phyloP scores from a whole-genome alignment of 2,329 filamentous ascomycete species.

The Aureobasidium sp. region DNA sequence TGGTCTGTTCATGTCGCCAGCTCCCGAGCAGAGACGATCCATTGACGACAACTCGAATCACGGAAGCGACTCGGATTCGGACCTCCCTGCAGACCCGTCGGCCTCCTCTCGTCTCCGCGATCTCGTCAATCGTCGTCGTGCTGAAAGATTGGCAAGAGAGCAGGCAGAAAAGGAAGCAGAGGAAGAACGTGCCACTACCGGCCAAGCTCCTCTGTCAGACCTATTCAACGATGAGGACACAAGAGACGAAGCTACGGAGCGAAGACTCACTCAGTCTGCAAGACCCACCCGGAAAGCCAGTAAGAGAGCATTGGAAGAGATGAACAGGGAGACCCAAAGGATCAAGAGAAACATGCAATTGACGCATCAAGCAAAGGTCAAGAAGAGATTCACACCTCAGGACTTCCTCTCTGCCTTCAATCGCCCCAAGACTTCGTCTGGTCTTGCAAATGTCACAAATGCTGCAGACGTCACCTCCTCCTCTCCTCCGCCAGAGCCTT shows the following conservation, averaged over 20 bases:
- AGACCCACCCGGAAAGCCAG: constrained; percentile 77
- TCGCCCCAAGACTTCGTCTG: constrained; percentile 12
- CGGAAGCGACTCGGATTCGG: constrained; percentile 21
- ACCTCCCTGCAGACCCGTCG: constrained; percentile 33
- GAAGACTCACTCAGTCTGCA: constrained; percentile 56
- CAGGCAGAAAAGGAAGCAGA: constrained; percentile 42
- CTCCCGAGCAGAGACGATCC: neutral
- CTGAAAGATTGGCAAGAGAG: constrained; percentile 63
- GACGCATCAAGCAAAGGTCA: constrained; percentile 75
- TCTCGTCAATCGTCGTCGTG: constrained; percentile 65
- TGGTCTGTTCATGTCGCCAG: constrained; percentile 14
- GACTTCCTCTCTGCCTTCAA: constrained; percentile 73
- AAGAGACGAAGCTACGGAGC: constrained; percentile 45
- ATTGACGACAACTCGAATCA: neutral
- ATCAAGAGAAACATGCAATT: constrained; percentile 86
- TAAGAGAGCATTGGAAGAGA: constrained; percentile 91
- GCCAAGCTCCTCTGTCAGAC: constrained; percentile 18
- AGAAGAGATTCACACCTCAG: constrained; percentile 80
- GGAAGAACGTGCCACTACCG: constrained; percentile 25
- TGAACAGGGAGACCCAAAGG: constrained; percentile 89
- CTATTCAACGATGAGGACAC: constrained; percentile 38
- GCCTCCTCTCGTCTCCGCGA: constrained; percentile 54
- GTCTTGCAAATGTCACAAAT: constrained; percentile 41
- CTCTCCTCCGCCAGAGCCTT: constrained; percentile 36
- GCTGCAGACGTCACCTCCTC: constrained; percentile 24